These are phyloP conservation scores for Solanum dulcamara DNA, from an alignment of 257 asterid species.

Conservation along the genomic window DNA sequence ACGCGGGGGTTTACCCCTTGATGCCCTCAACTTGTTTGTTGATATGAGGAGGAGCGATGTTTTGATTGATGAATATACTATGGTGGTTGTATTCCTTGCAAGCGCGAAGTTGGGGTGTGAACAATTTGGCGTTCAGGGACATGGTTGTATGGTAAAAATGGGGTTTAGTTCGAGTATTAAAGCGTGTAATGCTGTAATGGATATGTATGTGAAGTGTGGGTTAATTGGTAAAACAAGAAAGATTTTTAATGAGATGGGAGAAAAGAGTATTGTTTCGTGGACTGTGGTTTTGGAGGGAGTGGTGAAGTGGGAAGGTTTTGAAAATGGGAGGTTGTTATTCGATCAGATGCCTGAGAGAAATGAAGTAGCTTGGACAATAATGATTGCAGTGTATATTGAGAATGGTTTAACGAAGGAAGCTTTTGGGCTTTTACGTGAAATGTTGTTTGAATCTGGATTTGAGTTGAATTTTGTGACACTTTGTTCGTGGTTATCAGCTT, in stretches of 20 bases:
- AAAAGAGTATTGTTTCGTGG: constrained; percentile 64
- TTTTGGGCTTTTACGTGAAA: constrained; percentile 35
- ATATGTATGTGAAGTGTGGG: constrained; percentile 67
- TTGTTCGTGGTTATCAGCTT: constrained; percentile 52
- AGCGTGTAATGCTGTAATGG: constrained; percentile 56
- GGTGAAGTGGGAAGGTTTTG: constrained; percentile 47
- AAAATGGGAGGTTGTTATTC: constrained; percentile 41
- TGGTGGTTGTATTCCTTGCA: constrained; percentile 44
- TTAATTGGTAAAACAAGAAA: constrained; percentile 26
- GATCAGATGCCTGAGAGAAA: constrained; percentile 66
- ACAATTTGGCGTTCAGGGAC: constrained; percentile 44
- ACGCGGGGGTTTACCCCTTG: constrained; percentile 24
- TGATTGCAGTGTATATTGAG: constrained; percentile 44
- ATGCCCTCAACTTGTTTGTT: constrained; percentile 36
- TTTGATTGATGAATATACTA: constrained; percentile 37
- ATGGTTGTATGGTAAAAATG: constrained; percentile 36
- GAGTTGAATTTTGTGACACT: constrained; percentile 35
- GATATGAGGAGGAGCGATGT: constrained; percentile 31
- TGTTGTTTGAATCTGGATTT: constrained; percentile 33
- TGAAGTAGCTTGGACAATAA: constrained; percentile 60
- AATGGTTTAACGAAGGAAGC: constrained; percentile 41
- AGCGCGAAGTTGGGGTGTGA: constrained; percentile 46
- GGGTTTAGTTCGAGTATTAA: constrained; percentile 39
- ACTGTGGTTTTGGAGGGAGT: constrained; percentile 62
- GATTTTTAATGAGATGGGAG: constrained; percentile 49